These are phyloP conservation scores for Chrysopogon serrulatus DNA, from an alignment of 176 grass and related monocot genomes.

Conservation along the genomic window DNA sequence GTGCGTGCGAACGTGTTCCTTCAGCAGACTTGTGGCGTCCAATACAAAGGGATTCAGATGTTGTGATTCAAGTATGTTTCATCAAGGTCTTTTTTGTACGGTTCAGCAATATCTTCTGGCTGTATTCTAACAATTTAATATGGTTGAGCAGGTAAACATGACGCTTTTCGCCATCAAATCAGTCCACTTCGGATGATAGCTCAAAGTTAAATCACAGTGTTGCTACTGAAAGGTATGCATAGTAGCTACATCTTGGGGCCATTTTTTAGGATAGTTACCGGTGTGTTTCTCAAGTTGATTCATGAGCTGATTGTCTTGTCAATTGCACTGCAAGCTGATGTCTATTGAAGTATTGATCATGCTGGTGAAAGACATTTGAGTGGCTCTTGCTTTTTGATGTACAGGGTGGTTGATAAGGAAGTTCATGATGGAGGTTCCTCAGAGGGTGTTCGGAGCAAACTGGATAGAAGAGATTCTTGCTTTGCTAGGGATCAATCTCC, in stretches of 20 bases:
- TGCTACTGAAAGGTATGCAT: slow-evolving; percentile 51
- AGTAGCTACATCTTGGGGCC: background rate
- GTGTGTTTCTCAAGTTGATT: slow-evolving; percentile 27
- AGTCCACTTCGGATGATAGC: slow-evolving; percentile 31
- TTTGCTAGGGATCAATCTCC: slow-evolving; percentile 14
- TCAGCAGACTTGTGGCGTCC: slow-evolving; percentile 62
- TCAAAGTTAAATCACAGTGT: slow-evolving; percentile 33
- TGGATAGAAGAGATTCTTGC: slow-evolving; percentile 26
- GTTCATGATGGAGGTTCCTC: slow-evolving; percentile 2
- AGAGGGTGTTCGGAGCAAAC: slow-evolving; percentile 20
- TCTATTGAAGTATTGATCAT: slow-evolving; percentile 16
- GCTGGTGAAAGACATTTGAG: slow-evolving; percentile 10
- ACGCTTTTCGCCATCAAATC: slow-evolving; percentile 27
- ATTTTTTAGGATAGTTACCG: slow-evolving; percentile 10
- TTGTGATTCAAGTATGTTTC: slow-evolving; percentile 77
- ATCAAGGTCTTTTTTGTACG: slow-evolving; percentile 21
- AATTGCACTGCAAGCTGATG: slow-evolving; percentile 25
- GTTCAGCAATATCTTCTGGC: slow-evolving; percentile 13
- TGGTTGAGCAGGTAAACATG: slow-evolving; percentile 45
- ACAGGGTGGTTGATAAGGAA: slow-evolving; percentile 26
- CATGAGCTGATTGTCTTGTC: slow-evolving; percentile 25
- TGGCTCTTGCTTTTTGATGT: slow-evolving; percentile 8
- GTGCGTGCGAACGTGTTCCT: slow-evolving; percentile 52
- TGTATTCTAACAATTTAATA: slow-evolving; percentile 20
- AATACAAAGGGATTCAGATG: slow-evolving; percentile 69